Evolutionary conservation across 345 rosid genomes (phyloP), one percentile per base, ranked within the genome.

Genomic region (Syzygium aromaticum): DNA sequence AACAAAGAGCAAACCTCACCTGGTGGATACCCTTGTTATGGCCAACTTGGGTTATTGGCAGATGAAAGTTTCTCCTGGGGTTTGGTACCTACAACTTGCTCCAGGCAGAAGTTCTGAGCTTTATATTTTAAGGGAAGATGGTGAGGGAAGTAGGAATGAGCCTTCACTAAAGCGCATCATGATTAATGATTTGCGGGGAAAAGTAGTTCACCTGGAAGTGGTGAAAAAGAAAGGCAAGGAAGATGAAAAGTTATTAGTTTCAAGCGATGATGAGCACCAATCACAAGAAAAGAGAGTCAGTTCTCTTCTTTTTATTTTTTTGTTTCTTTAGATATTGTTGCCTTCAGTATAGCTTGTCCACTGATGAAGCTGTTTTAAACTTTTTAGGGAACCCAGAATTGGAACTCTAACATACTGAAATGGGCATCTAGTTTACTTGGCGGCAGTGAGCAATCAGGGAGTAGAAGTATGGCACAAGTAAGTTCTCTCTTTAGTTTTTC

Each of bases 21-120:
- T 96, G 93, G 99, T 98, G 77, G 99, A 98, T 90, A 98, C 99
- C 84, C 91, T 95, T 91, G 99, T 98, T 89, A 98, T 98, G 99
- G 99, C 98, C 90, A 98, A 98, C 92, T 93, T 98, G 91, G 99
- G 99, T 51, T 98, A 96, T 90, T 98, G 99, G 99, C 99, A 98
- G 91, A 98, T 96, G 99, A 98, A 98, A 93, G 99, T 94, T 86
- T 98, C 98, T 87, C 99, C 99, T 87, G 99, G 99, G 85, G 96
- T 98, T 88, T 98, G 99, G 99, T 95, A 95, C 88, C 93, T 96
- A 87, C 99, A 98, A 92, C 99, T 98, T 91, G 99, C 99, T 80
- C 98, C 98, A 2, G 99, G 99, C 38, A 92, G 99, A 92, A 98
- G 99, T 93, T 95, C 96, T 49, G 99, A 96, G 90, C 92, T 98